Evolutionary conservation across 1,139 yeast species (phyloP).

Genomic region (Geotrichum restrictum): DNA sequence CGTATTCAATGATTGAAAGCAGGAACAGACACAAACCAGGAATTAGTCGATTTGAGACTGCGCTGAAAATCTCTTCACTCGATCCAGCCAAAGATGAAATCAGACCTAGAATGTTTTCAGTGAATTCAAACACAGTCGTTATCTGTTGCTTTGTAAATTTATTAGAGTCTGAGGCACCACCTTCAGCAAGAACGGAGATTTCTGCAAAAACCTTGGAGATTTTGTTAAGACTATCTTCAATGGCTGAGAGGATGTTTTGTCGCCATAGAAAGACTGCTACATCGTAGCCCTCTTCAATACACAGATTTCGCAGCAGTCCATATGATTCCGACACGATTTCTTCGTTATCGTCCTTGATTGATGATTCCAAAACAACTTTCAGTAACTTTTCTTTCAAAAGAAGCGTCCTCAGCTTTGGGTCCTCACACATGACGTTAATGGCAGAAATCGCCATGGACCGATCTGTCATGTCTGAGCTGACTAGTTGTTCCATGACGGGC

Average conservation of each 20-base stretch:
- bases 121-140: constrained; percentile 55
- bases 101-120: constrained; percentile 71
- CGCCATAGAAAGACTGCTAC: constrained; percentile 73
- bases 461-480: constrained; percentile 64
- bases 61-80: constrained; percentile 56
- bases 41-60: constrained; percentile 44
- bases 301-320: constrained; percentile 74
- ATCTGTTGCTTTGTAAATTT: constrained; percentile 45
- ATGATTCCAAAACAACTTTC: constrained; percentile 57
- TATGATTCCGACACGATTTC: constrained; percentile 76
- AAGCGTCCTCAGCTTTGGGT: constrained; percentile 55
- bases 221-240: constrained; percentile 51
- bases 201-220: constrained; percentile 35
- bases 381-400: constrained; percentile 69
- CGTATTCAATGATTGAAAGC: constrained; percentile 17
- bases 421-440: constrained; percentile 68
- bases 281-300: constrained; percentile 87
- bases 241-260: constrained; percentile 63
- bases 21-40: constrained; percentile 29
- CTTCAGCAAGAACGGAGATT: constrained; percentile 11
- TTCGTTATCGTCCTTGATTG: constrained; percentile 62
- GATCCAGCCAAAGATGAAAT: constrained; percentile 64
- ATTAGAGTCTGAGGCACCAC: constrained; percentile 11
- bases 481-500: constrained; percentile 64
- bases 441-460: constrained; percentile 74